Evolutionary conservation across 177 flowering plant genomes (phyloP), one percentile per base, ranked within the genome.

Genomic region (Tripterygium wilfordii): DNA sequence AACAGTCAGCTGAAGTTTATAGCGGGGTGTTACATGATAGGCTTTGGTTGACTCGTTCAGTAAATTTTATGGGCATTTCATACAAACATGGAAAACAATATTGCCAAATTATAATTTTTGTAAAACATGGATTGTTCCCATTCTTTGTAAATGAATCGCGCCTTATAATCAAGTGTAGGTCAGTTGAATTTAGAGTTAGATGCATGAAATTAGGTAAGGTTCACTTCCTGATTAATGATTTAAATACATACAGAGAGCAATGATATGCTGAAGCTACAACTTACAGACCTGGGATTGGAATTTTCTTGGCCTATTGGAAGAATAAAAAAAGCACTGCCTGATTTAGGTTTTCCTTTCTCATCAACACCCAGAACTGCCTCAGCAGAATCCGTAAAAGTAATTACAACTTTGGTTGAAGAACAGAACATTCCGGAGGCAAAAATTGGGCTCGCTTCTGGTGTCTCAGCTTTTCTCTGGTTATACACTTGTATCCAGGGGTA

Each of bases 401-500:
- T 86, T 60, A 69, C 71, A 5, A 42, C 51, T 67, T 62, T 89
- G 38, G 74, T 86, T 37, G 83, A 78, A 36, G 89, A 86, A 40
- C 84, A 78, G 42, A 72, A 68, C 35, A 67, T 92, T 59, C 88
- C 96, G 14, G 95, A 86, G 60, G 85, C 87, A 15, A 80, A 82
- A 54, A 54, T 68, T 32, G 91, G 79, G 25, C 80, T 89, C 51
- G 72, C 78, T 58, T 55, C 85, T 53, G 97, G 99, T 56, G 57
- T 85, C 17, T 64, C 69, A 26, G 88, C 99, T 24, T 89, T 89
- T 62, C 77, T 89, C 33, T 89, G 89, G 88, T 63, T 89, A 10
- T 89, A 76, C 65, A 74, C 78, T 17, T 74, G 76, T 38, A 87
- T 89, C 60, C 76, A 61, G 28, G 97, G 99, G 97, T 92, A 60